Conservation (phyloP, 768 basidiomycete genomes). For the Hortiboletus flavorubellus region DNA sequence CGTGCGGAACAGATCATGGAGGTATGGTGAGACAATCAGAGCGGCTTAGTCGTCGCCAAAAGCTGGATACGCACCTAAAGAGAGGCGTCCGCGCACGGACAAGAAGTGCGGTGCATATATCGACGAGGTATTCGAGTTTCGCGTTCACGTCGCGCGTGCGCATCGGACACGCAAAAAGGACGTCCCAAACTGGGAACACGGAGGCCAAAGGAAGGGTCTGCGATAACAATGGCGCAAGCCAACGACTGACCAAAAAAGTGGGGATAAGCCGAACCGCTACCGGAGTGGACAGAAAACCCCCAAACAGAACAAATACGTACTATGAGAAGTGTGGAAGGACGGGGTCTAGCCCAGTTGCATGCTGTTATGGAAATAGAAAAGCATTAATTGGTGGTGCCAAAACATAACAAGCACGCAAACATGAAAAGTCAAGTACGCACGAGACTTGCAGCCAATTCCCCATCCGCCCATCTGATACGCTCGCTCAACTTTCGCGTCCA, state of each 20-base stretch:
- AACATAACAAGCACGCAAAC: neutral
- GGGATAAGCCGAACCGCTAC: neutral
- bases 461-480: slow-evolving; percentile 58
- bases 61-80: slow-evolving; percentile 43
- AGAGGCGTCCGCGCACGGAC: slow-evolving; percentile 53
- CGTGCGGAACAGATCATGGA: neutral
- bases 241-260: slow-evolving; percentile 46
- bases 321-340: slow-evolving; percentile 75
- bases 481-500: slow-evolving; percentile 67
- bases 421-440: slow-evolving; percentile 33
- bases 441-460: slow-evolving; percentile 55
- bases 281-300: neutral
- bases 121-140: slow-evolving; percentile 67
- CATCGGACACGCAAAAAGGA: slow-evolving; percentile 57
- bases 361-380: slow-evolving; percentile 34
- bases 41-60: neutral
- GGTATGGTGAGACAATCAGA: neutral
- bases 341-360: slow-evolving; percentile 64
- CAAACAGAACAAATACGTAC: slow-evolving; percentile 39
- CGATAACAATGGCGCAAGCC: slow-evolving; percentile 68
- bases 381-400: neutral
- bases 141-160: slow-evolving; percentile 50
- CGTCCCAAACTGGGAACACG: slow-evolving; percentile 67
- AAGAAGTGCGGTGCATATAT: slow-evolving; percentile 69
- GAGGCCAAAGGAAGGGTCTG: slow-evolving; percentile 68